Conservation (phyloP, 2,329 filamentous ascomycete species). For the Cephalotrichum gorgonifer region DNA sequence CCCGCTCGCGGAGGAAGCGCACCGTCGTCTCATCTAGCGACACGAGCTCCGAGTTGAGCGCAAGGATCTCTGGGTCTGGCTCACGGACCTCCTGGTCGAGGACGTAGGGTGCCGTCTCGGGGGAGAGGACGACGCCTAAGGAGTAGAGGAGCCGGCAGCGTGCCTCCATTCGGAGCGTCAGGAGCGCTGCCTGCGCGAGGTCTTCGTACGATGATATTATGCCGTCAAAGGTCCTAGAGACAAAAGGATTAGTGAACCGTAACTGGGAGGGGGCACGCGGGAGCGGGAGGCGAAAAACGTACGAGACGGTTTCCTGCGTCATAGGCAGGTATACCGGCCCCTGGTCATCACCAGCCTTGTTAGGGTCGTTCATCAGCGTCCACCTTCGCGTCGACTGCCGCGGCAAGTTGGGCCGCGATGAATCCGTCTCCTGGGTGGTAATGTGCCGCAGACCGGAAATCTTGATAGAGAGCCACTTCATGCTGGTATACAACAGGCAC, state of each 20-base stretch:
- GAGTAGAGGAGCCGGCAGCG: slow-evolving; percentile 79
- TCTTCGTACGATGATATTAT: slow-evolving; percentile 76
- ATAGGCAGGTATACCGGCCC: slow-evolving; percentile 74
- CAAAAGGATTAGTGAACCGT: slow-evolving; percentile 14
- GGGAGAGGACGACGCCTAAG: slow-evolving; percentile 53
- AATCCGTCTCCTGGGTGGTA: slow-evolving; percentile 61
- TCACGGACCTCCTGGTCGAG: slow-evolving; percentile 65
- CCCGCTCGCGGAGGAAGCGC: slow-evolving; percentile 58
- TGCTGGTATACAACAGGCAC: slow-evolving; percentile 88
- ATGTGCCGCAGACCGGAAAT: slow-evolving; percentile 74
- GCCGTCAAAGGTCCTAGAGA: slow-evolving; percentile 64
- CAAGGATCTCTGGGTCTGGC: slow-evolving; percentile 70
- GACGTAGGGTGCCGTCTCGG: slow-evolving; percentile 48
- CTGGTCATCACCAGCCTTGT: slow-evolving; percentile 46
- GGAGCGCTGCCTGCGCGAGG: slow-evolving; percentile 66
- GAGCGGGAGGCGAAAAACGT: slow-evolving; percentile 36
- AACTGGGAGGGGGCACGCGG: neutral
- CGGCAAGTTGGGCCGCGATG: slow-evolving; percentile 41
- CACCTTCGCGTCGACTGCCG: slow-evolving; percentile 62
- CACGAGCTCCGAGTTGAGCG: slow-evolving; percentile 75
- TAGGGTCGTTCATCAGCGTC: slow-evolving; percentile 65
- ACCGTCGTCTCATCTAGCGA: slow-evolving; percentile 75
- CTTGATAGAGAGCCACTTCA: slow-evolving; percentile 92
- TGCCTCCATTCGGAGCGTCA: slow-evolving; percentile 82
- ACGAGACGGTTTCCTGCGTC: slow-evolving; percentile 73